Evolutionary conservation across 2,329 filamentous ascomycete genomes (phyloP).

Genomic region (Cadophora sp.): DNA sequence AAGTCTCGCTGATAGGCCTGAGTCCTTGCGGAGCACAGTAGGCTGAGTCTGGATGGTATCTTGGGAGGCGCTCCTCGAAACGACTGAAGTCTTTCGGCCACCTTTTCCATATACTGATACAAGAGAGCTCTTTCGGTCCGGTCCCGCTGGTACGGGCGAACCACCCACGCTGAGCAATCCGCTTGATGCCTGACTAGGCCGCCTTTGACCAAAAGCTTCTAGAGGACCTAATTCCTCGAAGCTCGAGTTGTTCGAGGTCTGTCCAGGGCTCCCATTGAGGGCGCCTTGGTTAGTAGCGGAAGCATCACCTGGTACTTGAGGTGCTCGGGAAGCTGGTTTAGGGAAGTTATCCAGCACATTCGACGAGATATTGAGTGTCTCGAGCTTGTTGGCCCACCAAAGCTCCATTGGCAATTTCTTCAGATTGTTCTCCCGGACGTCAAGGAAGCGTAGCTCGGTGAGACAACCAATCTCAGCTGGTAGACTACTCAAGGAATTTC

Average conservation of each 20-base stretch:
- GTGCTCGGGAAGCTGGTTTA: slow-evolving; percentile 77
- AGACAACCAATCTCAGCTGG: slow-evolving; percentile 90
- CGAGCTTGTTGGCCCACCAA: slow-evolving; percentile 92
- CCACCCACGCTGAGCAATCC: slow-evolving; percentile 77
- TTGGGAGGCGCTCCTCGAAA: slow-evolving; percentile 70
- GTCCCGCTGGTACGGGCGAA: slow-evolving; percentile 66
- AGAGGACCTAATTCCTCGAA: slow-evolving; percentile 77
- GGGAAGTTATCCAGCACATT: slow-evolving; percentile 92
- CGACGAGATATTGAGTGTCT: slow-evolving; percentile 93
- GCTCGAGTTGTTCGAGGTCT: slow-evolving; percentile 67
- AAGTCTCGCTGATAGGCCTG: slow-evolving; percentile 79
- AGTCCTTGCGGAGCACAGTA: slow-evolving; percentile 79
- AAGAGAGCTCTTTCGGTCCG: slow-evolving; percentile 80
- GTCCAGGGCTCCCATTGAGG: slow-evolving; percentile 29
- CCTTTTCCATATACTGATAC: slow-evolving; percentile 81
- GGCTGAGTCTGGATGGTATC: slow-evolving; percentile 45
- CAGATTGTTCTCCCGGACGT: slow-evolving; percentile 93
- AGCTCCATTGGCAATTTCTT: slow-evolving; percentile 87
- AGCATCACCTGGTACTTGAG: slow-evolving; percentile 62
- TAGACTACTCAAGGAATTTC: slow-evolving; percentile 85
- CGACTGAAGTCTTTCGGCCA: slow-evolving; percentile 83
- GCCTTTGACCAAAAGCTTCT: slow-evolving; percentile 68
- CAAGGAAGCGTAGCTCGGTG: slow-evolving; percentile 81
- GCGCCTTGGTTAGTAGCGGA: slow-evolving; percentile 23
- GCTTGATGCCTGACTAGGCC: slow-evolving; percentile 85